Evolutionary conservation across 2,329 filamentous ascomycete species (phyloP), one percentile per base, ranked within the genome.

Genomic region (Exophiala lecanii-corni): DNA sequence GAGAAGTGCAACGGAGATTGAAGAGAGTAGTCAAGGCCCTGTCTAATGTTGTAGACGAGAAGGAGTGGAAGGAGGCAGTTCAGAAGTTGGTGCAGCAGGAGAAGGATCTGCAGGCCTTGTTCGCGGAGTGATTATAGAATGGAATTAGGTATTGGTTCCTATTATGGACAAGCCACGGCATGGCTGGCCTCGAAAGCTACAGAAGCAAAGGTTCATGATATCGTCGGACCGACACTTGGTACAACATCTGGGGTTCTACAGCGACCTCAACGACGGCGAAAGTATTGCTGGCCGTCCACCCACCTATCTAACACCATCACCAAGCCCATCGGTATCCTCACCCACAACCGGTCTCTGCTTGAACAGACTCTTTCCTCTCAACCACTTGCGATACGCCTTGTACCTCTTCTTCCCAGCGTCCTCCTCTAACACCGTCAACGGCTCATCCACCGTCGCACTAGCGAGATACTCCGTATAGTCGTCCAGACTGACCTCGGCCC

Each of bases 351-450:
- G 74, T 34, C 82, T 79, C 72, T 96, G 89, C 67, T 97, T 97
- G 64, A 97, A 97, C 58, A 97, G 76, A 57, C 88, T 95, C 71
- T 96, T 97, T 13, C 91, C 91, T 50, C 82, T 78, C 59, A 98
- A 72, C 91, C 92, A 98, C 67, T 96, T 94, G 58, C 83, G 73
- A 66, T 98, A 98, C 7, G 89, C 86, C 68, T 95, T 97, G 65
- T 98, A 98, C 55, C 92, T 75, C 74, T 97, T 96, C 76, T 94
- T 97, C 30, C 77, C 75, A 34, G 81, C 75, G 63, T 97, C 92
- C 58, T 94, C 89, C 33, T 89, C 83, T 1, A 81, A 82, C 10
- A 97, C 91, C 2, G 87, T 94, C 39, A 98, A 68, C 13, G 88
- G 87, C 57, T 95, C 87, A 48, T 92, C 85, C 3, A 78, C 79